A percentile compares a stretch with the other conserved stretches of the same genome.
Evolutionary conservation across 139 green algal genomes (phyloP).

Genomic region (Chlamydomonas sp.): DNA sequence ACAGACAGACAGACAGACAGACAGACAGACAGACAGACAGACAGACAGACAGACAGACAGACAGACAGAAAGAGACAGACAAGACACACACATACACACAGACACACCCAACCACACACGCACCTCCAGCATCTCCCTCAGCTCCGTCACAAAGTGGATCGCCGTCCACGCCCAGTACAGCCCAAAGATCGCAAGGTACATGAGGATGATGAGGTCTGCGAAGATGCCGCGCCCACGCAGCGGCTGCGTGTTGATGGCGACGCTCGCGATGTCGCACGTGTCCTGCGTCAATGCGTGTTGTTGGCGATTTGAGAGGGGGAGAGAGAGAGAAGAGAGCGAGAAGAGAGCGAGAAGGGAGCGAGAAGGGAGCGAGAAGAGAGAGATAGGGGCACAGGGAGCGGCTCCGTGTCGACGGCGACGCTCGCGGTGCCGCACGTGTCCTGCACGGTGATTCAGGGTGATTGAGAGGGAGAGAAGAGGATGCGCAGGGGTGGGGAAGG

Average conservation of each 20-base stretch:
- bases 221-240: slow-evolving; percentile 17
- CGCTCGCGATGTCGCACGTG: slow-evolving; percentile 72
- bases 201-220: slow-evolving; percentile 29
- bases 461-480: too few species aligned
- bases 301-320: too few species aligned
- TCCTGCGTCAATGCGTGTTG: slow-evolving; percentile 29
- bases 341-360: too few species aligned
- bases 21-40: neutral
- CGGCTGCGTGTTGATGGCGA: too few species aligned
- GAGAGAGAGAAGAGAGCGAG: too few species aligned
- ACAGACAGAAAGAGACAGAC: too few species aligned
- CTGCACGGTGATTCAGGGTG: slow-evolving; percentile 20
- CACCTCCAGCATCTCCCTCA: slow-evolving; percentile 48
- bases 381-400: too few species aligned
- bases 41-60: neutral
- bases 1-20: neutral
- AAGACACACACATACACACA: too few species aligned
- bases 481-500: too few species aligned
- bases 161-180: slow-evolving; percentile 58
- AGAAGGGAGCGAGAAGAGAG: too few species aligned
- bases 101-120: too few species aligned
- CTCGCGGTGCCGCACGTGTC: slow-evolving; percentile 69
- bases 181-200: slow-evolving; percentile 70
- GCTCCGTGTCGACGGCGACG: too few species aligned
- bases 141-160: slow-evolving; percentile 45